phyloP scores from a whole-genome alignment of 2,329 filamentous ascomycete species.

The Hymenoscyphus albidus region DNA sequence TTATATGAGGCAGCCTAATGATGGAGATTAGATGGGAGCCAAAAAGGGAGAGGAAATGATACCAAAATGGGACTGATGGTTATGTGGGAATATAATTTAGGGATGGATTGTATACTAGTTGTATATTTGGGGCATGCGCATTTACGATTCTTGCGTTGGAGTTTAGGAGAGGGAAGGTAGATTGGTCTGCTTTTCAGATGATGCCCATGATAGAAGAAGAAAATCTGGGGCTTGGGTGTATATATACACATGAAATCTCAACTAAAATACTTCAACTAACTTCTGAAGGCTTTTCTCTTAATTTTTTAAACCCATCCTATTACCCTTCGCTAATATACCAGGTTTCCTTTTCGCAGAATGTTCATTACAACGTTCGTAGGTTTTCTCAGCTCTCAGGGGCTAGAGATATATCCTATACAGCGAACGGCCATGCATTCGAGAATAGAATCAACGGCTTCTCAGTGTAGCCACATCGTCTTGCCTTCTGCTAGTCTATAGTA shows the following conservation, averaged over 20 bases:
- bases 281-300: not conserved
- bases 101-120: not conserved
- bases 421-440: too few relatives aligned
- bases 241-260: not conserved
- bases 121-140: not conserved
- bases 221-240: not conserved
- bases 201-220: not conserved
- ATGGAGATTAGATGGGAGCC: slow-evolving; percentile 41
- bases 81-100: slow-evolving; percentile 1
- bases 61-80: not conserved
- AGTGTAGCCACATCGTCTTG: too few relatives aligned
- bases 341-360: not conserved
- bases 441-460: too few relatives aligned
- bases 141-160: not conserved
- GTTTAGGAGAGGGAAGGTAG: not conserved
- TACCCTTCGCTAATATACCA: not conserved
- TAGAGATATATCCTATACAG: too few relatives aligned
- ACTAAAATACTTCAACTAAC: not conserved
- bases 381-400: too few relatives aligned
- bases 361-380: too few relatives aligned
- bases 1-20: slow-evolving; percentile 77
- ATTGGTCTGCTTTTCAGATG: not conserved
- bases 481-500: too few relatives aligned
- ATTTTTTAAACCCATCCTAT: not conserved
- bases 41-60: not conserved